A percentile compares a stretch with the other conserved stretches of the same genome.
Conservation (phyloP, 2,329 filamentous ascomycete genomes). For the Monilinia fructigena region DNA sequence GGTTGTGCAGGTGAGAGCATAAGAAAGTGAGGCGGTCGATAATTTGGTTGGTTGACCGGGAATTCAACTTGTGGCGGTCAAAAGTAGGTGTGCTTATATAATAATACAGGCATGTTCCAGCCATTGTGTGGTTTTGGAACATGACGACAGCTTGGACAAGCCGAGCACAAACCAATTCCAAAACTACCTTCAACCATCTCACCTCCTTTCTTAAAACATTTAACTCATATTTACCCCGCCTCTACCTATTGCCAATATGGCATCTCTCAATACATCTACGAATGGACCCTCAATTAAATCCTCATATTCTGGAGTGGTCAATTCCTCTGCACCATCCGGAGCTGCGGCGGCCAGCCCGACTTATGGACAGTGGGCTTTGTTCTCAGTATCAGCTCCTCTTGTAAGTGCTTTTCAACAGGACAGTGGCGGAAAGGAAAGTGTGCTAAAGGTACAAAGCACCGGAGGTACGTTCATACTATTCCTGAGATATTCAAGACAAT, state of each 20-base stretch:
- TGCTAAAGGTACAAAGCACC: slow-evolving; percentile 89
- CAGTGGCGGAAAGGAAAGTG: slow-evolving; percentile 80
- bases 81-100: slow-evolving; percentile 6
- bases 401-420: slow-evolving; percentile 88
- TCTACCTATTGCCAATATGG: slow-evolving; percentile 53
- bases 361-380: slow-evolving; percentile 89
- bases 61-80: slow-evolving; percentile 13
- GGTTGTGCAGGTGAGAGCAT: not conserved
- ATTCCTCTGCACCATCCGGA: slow-evolving; percentile 56
- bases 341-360: slow-evolving; percentile 68
- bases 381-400: slow-evolving; percentile 87
- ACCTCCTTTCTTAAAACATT: not conserved
- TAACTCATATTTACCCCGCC: not conserved
- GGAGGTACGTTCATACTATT: slow-evolving; percentile 58
- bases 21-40: slow-evolving; percentile 19
- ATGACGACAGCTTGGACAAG: slow-evolving; percentile 22
- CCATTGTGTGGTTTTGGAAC: slow-evolving; percentile 1
- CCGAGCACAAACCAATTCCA: slow-evolving; percentile 17
- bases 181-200: slow-evolving; percentile 7
- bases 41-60: slow-evolving; percentile 7
- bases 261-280: slow-evolving; percentile 74
- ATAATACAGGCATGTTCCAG: slow-evolving; percentile 13
- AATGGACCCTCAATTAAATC: slow-evolving; percentile 83
- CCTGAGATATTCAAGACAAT: not conserved
- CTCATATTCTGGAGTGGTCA: slow-evolving; percentile 70